A percentile compares a stretch with the other conserved stretches of the same genome.
Evolutionary conservation across 208 protist genomes (phyloP).

Genomic region (Endotrypanum monterogeii): DNA sequence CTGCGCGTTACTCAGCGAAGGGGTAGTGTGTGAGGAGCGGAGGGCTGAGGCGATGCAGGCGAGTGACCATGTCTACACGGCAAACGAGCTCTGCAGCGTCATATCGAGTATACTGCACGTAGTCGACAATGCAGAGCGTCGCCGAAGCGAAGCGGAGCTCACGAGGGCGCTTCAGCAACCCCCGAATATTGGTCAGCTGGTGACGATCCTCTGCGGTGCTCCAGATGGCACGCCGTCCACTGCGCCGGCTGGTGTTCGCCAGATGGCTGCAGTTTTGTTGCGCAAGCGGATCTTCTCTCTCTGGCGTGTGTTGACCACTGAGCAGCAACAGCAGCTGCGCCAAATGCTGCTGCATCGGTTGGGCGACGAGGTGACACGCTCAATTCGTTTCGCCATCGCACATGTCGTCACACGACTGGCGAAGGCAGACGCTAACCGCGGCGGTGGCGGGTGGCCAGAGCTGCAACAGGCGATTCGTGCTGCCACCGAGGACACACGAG

Average conservation of each 20-base stretch:
- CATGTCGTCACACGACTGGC: conserved; percentile 78
- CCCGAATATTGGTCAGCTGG: conserved; percentile 48
- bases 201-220: conserved; percentile 45
- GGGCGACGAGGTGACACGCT: conserved; percentile 52
- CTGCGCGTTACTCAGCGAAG: too few relatives aligned
- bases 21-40: not conserved
- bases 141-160: conserved; percentile 48
- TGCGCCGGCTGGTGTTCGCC: conserved; percentile 56
- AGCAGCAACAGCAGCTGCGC: conserved; percentile 54
- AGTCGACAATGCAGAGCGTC: conserved; percentile 73
- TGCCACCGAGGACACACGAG: conserved; percentile 41
- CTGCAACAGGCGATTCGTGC: conserved; percentile 60
- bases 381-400: conserved; percentile 78
- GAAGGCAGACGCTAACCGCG: conserved; percentile 54
- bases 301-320: conserved; percentile 54
- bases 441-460: conserved; percentile 60
- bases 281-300: conserved; percentile 78
- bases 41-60: conserved; percentile 1
- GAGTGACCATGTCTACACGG: conserved; percentile 18
- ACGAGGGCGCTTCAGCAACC: conserved; percentile 44
- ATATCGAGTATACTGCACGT: conserved; percentile 56
- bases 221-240: conserved; percentile 19
- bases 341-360: conserved; percentile 69
- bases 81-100: conserved; percentile 51
- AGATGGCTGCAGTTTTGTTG: conserved; percentile 84